Conservation (phyloP, 2,329 filamentous ascomycete genomes). For the Hypomyces perniciosus region DNA sequence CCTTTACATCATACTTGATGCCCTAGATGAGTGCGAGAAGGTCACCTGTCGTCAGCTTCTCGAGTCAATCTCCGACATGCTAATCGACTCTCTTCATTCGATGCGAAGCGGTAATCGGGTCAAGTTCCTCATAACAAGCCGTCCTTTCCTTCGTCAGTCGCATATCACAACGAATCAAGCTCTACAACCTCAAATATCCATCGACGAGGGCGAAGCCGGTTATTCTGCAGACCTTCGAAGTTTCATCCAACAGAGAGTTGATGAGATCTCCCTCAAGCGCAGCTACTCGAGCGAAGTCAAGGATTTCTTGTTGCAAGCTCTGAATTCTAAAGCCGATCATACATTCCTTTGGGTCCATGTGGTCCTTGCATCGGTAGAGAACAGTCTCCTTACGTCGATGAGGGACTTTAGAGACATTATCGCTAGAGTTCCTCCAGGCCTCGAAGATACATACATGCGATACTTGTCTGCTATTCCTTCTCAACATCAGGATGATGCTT, state of each 20-base stretch:
- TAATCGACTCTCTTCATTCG: conserved; percentile 12
- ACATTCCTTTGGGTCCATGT: conserved; percentile 35
- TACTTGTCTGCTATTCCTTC: conserved; percentile 25
- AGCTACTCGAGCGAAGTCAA: conserved; percentile 18
- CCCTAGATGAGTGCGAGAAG: conserved; percentile 33
- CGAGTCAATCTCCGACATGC: conserved; percentile 18
- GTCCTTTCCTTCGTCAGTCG: conserved; percentile 19
- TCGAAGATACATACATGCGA: conserved; percentile 25
- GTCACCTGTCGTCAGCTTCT: conserved; percentile 21
- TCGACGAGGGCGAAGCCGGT: conserved; percentile 18
- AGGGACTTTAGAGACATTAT: conserved; percentile 26
- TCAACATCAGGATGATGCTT: too few relatives aligned
- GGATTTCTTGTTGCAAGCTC: conserved; percentile 23
- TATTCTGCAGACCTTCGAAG: conserved; percentile 24
- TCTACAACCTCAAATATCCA: conserved; percentile 15
- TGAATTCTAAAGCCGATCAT: conserved; percentile 27
- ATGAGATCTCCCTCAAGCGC: conserved; percentile 24
- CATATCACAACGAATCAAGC: conserved; percentile 3
- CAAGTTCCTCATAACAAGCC: conserved; percentile 30
- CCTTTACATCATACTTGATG: conserved; percentile 30
- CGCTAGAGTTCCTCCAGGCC: conserved; percentile 23
- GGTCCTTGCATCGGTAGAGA: conserved; percentile 29
- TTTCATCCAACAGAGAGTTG: conserved; percentile 27
- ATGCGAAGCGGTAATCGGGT: conserved; percentile 18
- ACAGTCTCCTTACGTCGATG: conserved; percentile 18